Percentiles rank a stretch among this genome's conserved stretches.
phyloP scores from a whole-genome alignment of 2,329 filamentous ascomycete species.

The Pestalotiopsis sp. region DNA sequence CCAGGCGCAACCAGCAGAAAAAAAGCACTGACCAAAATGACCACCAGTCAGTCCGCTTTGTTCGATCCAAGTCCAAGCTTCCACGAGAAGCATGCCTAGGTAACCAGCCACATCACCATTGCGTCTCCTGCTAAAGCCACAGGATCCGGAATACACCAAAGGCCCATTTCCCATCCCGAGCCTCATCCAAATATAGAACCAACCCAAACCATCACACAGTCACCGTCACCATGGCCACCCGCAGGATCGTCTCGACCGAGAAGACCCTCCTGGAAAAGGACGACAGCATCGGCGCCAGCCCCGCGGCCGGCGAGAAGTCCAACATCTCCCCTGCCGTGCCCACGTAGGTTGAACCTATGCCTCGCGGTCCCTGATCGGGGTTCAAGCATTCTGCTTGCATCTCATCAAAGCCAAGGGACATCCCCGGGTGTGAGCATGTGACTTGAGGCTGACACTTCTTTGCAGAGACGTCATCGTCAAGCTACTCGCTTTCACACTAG shows the following conservation, averaged over 20 bases:
- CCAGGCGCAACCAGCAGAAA: not conserved
- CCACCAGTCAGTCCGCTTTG: not conserved
- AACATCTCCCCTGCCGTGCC: conserved; percentile 84
- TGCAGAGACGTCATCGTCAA: conserved; percentile 82
- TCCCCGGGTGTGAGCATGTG: too few species aligned
- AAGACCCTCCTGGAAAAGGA: conserved; percentile 68
- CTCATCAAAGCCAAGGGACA: not conserved
- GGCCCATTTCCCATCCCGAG: not conserved
- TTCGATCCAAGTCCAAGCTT: not conserved
- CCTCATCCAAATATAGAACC: not conserved
- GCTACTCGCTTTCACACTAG: conserved; percentile 84
- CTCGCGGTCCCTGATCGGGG: too few species aligned
- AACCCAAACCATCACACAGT: not conserved
- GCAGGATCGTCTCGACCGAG: conserved; percentile 66
- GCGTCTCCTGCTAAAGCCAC: not conserved
- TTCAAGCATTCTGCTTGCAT: too few species aligned
- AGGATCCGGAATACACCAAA: not conserved
- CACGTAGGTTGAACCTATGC: conserved; percentile 55
- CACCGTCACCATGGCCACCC: conserved; percentile 62
- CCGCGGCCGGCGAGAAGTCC: conserved; percentile 58
- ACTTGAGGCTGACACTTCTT: conserved; percentile 7
- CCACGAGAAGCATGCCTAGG: not conserved
- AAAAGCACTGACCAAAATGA: not conserved
- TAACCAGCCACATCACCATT: not conserved
- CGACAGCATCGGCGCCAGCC: conserved; percentile 42